Base-by-base conservation (phyloP, 495 filamentous ascomycete species). In the Podospora didyma region DNA sequence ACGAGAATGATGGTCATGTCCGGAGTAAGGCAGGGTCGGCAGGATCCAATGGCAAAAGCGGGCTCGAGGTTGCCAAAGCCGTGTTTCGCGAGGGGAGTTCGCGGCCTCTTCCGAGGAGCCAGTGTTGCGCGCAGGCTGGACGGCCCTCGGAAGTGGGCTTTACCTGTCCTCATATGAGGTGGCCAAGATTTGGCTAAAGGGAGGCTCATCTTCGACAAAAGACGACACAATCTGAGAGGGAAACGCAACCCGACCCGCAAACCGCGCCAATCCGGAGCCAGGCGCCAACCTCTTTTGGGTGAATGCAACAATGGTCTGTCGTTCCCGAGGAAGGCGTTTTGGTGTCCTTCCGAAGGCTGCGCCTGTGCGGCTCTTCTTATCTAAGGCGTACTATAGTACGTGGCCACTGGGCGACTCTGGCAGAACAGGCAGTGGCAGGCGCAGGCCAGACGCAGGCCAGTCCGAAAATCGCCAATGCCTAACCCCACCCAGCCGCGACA, bases 111-210 rank as follows among this genome's bases (percentile, higher is more conserved):
- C 60, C 79, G 85, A 28, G 92, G 92, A n/a, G 89, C 86, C 1
- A 71, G 74, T n/a, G 11, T 73, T 96, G 61, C 82, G 92, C 49
- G 80, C 79, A n/a, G 78, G 79, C 2, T 96, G 92, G 91, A 91
- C 91, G 23, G 83, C 88, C 12, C 55, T 94, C 14, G 87, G 90
- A 7, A 84, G 88, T 60, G 89, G 92, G 7, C 68, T 96, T 26
- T 96, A 96, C 78, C 75, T 97, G 11, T 87, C 90, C 17, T 84
- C 87, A 19, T 96, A 96, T 72, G 90, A 97, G 69, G 85, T 83
- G 53, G 86, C 86, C 23, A 80, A 90, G 60, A 72, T 86, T 35
- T 90, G 84, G 76, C 73, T 96, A 58, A 78, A 75, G 39, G 24
- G 58, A 49, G 49, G 50, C 12, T 46, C 63, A 59, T 10, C 55